A percentile compares a stretch with the other conserved stretches of the same genome.
phyloP scores from a whole-genome alignment of 1,284 basidiomycete genomes.

The Cryptococcus hybrid region DNA sequence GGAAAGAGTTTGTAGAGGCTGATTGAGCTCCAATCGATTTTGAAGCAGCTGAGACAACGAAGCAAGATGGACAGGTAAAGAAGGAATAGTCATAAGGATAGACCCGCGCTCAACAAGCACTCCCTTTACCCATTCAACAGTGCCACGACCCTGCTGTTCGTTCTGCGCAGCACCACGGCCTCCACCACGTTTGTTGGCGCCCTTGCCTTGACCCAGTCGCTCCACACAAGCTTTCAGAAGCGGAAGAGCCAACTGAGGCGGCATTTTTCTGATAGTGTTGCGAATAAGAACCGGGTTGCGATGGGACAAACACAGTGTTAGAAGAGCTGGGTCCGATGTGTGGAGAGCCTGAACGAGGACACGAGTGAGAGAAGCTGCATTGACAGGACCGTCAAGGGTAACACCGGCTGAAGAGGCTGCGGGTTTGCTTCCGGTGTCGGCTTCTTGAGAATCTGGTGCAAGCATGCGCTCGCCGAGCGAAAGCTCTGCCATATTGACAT shows the following conservation, averaged over 20 bases:
- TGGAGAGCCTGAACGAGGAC: constrained; percentile 96
- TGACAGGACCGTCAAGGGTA: constrained; percentile 55
- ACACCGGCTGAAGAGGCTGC: constrained; percentile 20
- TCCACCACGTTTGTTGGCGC: constrained; percentile 56
- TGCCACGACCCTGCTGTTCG: constrained; percentile 76
- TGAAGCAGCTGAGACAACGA: constrained; percentile 80
- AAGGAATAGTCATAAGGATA: constrained; percentile 76
- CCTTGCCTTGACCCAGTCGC: constrained; percentile 77
- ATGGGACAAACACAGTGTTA: constrained; percentile 85
- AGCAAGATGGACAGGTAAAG: constrained; percentile 61
- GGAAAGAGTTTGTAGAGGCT: constrained; percentile 78
- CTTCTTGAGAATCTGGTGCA: constrained; percentile 43
- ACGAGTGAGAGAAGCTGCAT: constrained; percentile 84
- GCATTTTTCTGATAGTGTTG: constrained; percentile 83
- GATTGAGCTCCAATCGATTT: constrained; percentile 75
- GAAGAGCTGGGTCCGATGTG: constrained; percentile 82
- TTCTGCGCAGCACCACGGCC: constrained; percentile 79
- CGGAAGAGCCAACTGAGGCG: constrained; percentile 84
- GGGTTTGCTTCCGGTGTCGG: constrained; percentile 55
- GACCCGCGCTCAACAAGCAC: constrained; percentile 85
- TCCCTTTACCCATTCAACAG: constrained; percentile 86
- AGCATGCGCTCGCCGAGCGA: constrained; percentile 84
- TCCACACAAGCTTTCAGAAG: constrained; percentile 87
- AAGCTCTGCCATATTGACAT: constrained; percentile 81
- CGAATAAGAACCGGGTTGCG: constrained; percentile 77